Conservation (phyloP, 169 alveolate genomes). For the Plasmodium coatneyi region DNA sequence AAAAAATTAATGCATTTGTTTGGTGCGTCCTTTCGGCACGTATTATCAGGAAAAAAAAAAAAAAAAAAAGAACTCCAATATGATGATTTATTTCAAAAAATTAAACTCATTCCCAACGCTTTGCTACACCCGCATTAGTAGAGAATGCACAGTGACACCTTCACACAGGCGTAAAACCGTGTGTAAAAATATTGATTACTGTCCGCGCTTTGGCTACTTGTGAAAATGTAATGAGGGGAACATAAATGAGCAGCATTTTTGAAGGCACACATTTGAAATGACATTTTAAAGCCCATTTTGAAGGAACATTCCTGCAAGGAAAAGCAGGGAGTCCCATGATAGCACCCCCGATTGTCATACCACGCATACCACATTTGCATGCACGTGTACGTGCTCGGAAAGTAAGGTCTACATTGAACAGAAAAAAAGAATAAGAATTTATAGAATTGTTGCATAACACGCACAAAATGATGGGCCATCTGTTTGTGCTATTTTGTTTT, state of each 20-base stretch:
- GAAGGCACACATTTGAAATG: not conserved
- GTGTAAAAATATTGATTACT: not conserved
- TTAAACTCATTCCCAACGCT: not conserved
- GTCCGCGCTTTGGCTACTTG: not conserved
- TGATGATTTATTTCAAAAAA: constrained; percentile 4
- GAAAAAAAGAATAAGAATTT: constrained; percentile 10
- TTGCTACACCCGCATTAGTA: not conserved
- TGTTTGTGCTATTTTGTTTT: not conserved
- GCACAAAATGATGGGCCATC: not conserved
- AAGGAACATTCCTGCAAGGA: not conserved
- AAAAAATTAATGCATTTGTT: constrained; percentile 1
- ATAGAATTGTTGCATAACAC: constrained; percentile 34
- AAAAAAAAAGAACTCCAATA: not conserved
- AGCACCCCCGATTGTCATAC: not conserved
- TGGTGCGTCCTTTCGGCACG: constrained; percentile 6
- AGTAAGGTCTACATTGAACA: constrained; percentile 28
- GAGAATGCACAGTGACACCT: not conserved
- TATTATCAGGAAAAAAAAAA: not conserved
- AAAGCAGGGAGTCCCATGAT: not conserved
- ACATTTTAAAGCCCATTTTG: not conserved
- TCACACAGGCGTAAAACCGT: not conserved
- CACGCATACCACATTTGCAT: not conserved
- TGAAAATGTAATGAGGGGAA: not conserved
- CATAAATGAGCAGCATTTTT: not conserved
- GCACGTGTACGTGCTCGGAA: not conserved